Conservation (phyloP, 75 land plant species). For the Gnetum montanum region DNA sequence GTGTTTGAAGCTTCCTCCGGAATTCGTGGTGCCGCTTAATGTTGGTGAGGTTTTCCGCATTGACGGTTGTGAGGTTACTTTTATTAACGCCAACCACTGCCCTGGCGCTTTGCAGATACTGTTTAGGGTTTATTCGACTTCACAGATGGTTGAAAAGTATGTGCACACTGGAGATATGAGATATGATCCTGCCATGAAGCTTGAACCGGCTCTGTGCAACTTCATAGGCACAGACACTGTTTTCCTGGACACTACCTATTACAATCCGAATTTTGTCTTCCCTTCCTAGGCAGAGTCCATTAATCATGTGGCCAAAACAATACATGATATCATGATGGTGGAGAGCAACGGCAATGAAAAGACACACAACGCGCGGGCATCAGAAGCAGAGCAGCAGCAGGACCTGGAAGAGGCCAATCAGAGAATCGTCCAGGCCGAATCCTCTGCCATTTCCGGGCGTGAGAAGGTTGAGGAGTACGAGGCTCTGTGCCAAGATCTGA, state of each 20-base stretch:
- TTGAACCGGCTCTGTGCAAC: constrained; percentile 28
- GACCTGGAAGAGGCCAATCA: too few species aligned
- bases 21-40: constrained; percentile 37
- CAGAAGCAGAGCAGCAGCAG: too few species aligned
- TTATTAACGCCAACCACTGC: constrained; percentile 92
- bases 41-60: constrained; percentile 25
- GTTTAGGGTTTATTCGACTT: constrained; percentile 29
- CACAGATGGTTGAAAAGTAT: constrained; percentile 32
- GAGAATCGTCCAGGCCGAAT: too few species aligned
- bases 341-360: too few species aligned
- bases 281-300: constrained; percentile 70
- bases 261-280: constrained; percentile 80
- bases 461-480: too few species aligned
- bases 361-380: too few species aligned
- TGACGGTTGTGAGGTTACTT: constrained; percentile 58
- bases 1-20: constrained; percentile 25
- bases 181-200: constrained; percentile 47
- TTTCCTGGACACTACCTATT: constrained; percentile 89
- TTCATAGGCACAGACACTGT: constrained; percentile 75
- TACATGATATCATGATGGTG: constrained; percentile 27
- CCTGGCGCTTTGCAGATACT: constrained; percentile 76
- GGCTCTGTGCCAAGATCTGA: too few species aligned
- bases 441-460: too few species aligned
- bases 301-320: constrained; percentile 48
- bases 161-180: constrained; percentile 95